Evolutionary conservation across 2,329 filamentous ascomycete species (phyloP).

Genomic region (Myrmaecium sp.): DNA sequence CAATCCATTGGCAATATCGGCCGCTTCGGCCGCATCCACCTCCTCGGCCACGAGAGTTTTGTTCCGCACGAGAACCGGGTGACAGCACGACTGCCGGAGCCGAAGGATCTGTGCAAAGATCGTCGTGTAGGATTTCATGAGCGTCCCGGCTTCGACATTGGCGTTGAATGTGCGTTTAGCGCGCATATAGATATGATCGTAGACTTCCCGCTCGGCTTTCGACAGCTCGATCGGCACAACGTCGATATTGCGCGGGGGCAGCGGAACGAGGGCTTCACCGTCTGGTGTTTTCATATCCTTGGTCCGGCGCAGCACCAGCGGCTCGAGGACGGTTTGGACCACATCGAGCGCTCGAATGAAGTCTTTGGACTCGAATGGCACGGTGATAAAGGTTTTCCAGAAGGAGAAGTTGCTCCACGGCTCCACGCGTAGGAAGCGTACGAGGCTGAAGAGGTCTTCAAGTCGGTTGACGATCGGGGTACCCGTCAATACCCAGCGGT

Average conservation of each 20-base stretch:
- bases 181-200: constrained; percentile 71
- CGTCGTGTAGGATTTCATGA: constrained; percentile 90
- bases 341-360: constrained; percentile 89
- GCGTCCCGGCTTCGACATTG: constrained; percentile 78
- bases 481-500: constrained; percentile 86
- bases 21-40: constrained; percentile 59
- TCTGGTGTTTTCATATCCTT: constrained; percentile 97
- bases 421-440: constrained; percentile 83
- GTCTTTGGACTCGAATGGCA: constrained; percentile 90
- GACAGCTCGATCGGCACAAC: constrained; percentile 80
- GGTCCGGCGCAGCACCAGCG: constrained; percentile 82
- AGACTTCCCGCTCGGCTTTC: constrained; percentile 71
- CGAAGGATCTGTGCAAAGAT: constrained; percentile 95
- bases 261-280: constrained; percentile 61
- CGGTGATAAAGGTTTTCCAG: constrained; percentile 97
- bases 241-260: constrained; percentile 67
- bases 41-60: constrained; percentile 74
- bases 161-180: constrained; percentile 72
- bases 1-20: constrained; percentile 64
- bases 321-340: constrained; percentile 90
- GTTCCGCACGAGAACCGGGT: constrained; percentile 78
- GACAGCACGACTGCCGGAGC: constrained; percentile 84
- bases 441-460: constrained; percentile 85
- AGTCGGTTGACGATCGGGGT: constrained; percentile 94
- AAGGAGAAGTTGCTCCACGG: constrained; percentile 99